phyloP scores from a whole-genome alignment of 768 basidiomycete species.

The Tylopilus cervinicoccineus region DNA sequence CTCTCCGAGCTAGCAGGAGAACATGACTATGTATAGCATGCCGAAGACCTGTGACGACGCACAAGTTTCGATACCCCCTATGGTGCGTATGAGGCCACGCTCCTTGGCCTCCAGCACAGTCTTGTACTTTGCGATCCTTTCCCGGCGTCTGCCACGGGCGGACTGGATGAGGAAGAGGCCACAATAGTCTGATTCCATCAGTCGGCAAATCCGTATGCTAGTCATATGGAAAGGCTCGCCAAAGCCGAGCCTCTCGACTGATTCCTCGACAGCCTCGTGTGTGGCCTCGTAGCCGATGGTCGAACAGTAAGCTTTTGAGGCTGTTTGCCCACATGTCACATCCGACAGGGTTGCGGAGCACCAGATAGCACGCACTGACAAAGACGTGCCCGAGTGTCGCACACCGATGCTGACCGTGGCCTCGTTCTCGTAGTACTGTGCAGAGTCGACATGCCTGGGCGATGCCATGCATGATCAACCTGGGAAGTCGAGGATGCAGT shows the following conservation, averaged over 20 bases:
- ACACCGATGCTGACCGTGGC: constrained; percentile 25
- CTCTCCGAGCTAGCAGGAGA: constrained; percentile 19
- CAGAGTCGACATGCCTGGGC: constrained; percentile 24
- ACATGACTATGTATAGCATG: neutral
- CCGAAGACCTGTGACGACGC: neutral
- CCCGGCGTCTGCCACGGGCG: constrained; percentile 35
- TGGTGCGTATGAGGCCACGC: constrained; percentile 35
- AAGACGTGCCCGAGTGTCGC: constrained; percentile 23
- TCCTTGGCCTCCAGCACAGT: constrained; percentile 33
- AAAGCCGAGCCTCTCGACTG: constrained; percentile 21
- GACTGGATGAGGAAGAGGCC: constrained; percentile 48
- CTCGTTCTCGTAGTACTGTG: constrained; percentile 26
- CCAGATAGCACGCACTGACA: constrained; percentile 22
- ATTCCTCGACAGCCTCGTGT: constrained; percentile 15
- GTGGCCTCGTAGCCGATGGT: constrained; percentile 16
- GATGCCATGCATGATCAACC: neutral
- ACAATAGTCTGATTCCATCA: constrained; percentile 33
- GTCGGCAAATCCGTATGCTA: neutral
- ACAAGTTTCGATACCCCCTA: constrained; percentile 53
- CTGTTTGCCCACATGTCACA: constrained; percentile 10
- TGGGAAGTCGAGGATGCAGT: neutral
- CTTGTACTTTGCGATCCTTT: constrained; percentile 38
- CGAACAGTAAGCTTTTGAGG: constrained; percentile 16
- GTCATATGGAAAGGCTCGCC: constrained; percentile 5
- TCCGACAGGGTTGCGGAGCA: neutral